Conservation (phyloP, 805 yeast species). For the Hanseniaspora meyeri region DNA sequence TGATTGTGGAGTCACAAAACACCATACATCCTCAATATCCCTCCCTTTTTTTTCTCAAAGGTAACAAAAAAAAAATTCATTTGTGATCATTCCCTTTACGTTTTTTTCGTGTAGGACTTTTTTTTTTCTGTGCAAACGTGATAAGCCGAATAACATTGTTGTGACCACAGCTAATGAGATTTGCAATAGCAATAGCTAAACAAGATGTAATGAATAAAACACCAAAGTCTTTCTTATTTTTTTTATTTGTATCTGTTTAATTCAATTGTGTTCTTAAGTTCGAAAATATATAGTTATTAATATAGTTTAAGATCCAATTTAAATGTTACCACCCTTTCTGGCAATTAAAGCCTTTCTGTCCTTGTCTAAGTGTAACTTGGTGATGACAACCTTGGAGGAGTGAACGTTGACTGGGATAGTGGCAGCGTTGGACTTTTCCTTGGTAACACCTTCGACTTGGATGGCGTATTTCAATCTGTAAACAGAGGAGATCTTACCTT, state of each 20-base stretch:
- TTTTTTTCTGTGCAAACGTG: background rate
- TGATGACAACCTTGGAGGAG: slow-evolving; percentile 98
- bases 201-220: too few species aligned
- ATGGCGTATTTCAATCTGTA: slow-evolving; percentile 97
- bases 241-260: background rate
- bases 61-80: too few species aligned
- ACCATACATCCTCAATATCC: background rate
- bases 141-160: background rate
- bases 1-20: background rate
- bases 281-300: background rate
- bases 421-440: slow-evolving; percentile 97
- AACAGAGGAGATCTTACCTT: slow-evolving; percentile 93
- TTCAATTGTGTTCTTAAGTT: slow-evolving; percentile 12
- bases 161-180: too few species aligned
- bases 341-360: slow-evolving; percentile 95
- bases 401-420: slow-evolving; percentile 93
- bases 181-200: too few species aligned
- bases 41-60: background rate
- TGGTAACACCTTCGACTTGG: slow-evolving; percentile 93
- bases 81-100: background rate
- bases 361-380: slow-evolving; percentile 95
- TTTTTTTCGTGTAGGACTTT: background rate
- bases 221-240: too few species aligned
- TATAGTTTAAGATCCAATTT: slow-evolving; percentile 29
- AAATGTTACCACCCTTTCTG: slow-evolving; percentile 95